These are phyloP conservation scores for Malbranchea zuffiana DNA, from an alignment of 2,329 filamentous ascomycete genomes.

Conservation along the genomic window DNA sequence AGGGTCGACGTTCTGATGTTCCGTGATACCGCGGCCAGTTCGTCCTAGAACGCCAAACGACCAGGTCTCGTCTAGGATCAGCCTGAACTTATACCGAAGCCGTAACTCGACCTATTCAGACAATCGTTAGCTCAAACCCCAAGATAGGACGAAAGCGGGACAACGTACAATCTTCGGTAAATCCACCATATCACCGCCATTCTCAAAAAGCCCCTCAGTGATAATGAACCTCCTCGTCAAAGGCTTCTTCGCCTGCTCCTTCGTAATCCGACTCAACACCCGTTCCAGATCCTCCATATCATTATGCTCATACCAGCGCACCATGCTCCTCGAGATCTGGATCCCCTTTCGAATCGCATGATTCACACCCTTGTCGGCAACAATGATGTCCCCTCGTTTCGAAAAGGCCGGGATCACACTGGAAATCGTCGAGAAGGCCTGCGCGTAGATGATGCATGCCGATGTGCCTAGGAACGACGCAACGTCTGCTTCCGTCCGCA, in stretches of 20 bases:
- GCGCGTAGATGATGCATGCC: constrained; percentile 87
- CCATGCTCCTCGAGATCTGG: constrained; percentile 80
- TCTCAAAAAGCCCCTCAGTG: constrained; percentile 90
- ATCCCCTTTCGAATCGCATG: constrained; percentile 90
- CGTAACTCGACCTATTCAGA: constrained; percentile 67
- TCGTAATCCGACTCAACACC: constrained; percentile 71
- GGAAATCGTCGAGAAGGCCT: constrained; percentile 93
- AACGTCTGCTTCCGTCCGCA: constrained; percentile 91
- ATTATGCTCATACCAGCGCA: constrained; percentile 91
- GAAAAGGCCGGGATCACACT: constrained; percentile 94
- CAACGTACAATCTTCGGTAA: constrained; percentile 67
- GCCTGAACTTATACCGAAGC: constrained; percentile 91
- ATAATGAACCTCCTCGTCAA: constrained; percentile 90
- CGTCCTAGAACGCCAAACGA: constrained; percentile 90
- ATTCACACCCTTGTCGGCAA: constrained; percentile 86
- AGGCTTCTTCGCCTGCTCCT: constrained; percentile 79
- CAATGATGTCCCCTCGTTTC: constrained; percentile 93
- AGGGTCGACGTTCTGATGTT: constrained; percentile 92
- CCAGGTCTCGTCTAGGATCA: constrained; percentile 95
- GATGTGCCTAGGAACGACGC: constrained; percentile 79
- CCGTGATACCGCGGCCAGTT: constrained; percentile 83
- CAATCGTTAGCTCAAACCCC: constrained; percentile 10
- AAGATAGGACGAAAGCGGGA: not conserved
- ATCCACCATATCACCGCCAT: constrained; percentile 71
- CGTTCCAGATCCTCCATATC: constrained; percentile 88